A percentile compares a stretch with the other conserved stretches of the same genome.
Evolutionary conservation across 495 filamentous ascomycete species (phyloP).

Genomic region (Rhizodiscina lignyota): DNA sequence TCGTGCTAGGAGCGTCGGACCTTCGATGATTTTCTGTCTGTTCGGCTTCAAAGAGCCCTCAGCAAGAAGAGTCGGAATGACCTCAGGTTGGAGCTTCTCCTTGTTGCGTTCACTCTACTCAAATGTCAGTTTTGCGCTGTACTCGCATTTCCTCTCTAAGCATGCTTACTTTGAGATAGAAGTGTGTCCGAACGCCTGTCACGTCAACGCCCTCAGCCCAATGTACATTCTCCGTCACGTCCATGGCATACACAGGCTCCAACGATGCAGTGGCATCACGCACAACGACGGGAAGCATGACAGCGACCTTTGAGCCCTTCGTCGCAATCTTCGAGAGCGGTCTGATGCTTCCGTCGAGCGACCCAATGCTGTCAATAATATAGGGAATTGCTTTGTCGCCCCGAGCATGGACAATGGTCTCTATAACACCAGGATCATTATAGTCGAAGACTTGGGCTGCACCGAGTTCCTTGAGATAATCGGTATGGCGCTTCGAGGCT

Average conservation of each 20-base stretch:
- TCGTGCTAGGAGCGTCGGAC: too few species aligned
- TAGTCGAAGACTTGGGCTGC: conserved; percentile 33
- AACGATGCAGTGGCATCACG: conserved; percentile 23
- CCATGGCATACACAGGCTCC: conserved; percentile 28
- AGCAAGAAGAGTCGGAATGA: too few species aligned
- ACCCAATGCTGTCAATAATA: conserved; percentile 38
- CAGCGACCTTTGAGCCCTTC: conserved; percentile 27
- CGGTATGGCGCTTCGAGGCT: conserved; percentile 27
- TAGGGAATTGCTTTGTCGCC: conserved; percentile 17
- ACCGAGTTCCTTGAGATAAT: conserved; percentile 22
- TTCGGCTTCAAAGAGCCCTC: too few species aligned
- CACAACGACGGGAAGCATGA: conserved; percentile 35
- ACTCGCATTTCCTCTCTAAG: too few species aligned
- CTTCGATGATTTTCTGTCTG: too few species aligned
- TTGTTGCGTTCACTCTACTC: too few species aligned
- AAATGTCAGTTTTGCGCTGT: too few species aligned
- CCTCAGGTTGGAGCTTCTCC: too few species aligned
- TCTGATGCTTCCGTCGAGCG: conserved; percentile 20
- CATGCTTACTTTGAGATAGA: conserved; percentile 27
- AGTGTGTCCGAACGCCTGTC: conserved; percentile 30
- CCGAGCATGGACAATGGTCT: conserved; percentile 3
- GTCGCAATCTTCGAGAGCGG: conserved; percentile 28
- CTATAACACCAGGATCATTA: conserved; percentile 17
- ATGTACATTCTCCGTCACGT: conserved; percentile 17
- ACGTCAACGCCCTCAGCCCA: conserved; percentile 33